These are phyloP conservation scores for Fragilaria crotonensis DNA, from an alignment of 108 stramenopile genomes.

Conservation along the genomic window DNA sequence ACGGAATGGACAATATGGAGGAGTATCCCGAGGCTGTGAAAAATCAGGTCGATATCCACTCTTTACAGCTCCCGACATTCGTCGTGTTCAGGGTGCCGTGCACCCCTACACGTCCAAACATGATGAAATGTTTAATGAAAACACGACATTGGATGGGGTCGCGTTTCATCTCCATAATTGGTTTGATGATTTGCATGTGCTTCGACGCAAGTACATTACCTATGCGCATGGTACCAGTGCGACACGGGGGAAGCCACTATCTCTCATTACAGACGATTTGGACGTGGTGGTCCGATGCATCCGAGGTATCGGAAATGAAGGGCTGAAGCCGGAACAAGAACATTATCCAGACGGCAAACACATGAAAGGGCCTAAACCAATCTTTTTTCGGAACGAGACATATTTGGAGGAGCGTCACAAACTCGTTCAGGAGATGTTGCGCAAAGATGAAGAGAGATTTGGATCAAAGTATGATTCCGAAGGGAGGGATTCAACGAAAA, in stretches of 20 bases:
- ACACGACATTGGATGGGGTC: background rate
- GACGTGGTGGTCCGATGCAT: slow-evolving; percentile 21
- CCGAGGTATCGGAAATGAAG: background rate
- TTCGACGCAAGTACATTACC: slow-evolving; percentile 31
- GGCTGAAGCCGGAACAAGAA: background rate
- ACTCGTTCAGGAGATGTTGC: background rate
- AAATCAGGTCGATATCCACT: background rate
- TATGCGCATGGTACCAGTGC: slow-evolving; percentile 26
- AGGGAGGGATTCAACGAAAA: no score
- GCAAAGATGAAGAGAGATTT: background rate
- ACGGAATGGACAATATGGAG: background rate
- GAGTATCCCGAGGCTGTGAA: background rate
- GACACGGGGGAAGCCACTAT: slow-evolving; percentile 17
- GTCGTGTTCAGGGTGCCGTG: background rate
- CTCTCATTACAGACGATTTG: slow-evolving; percentile 16
- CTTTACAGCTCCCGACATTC: background rate
- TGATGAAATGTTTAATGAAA: background rate
- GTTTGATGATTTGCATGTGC: slow-evolving; percentile 11
- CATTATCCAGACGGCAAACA: background rate
- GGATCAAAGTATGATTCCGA: background rate
- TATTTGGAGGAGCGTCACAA: background rate
- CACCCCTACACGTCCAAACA: background rate
- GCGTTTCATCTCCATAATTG: slow-evolving; percentile 43
- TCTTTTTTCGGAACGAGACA: background rate
- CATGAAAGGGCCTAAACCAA: background rate